Percentiles rank a stretch among this genome's conserved stretches.
Evolutionary conservation across 2,329 filamentous ascomycete genomes (phyloP).

Genomic region (Trichoderma sp.): DNA sequence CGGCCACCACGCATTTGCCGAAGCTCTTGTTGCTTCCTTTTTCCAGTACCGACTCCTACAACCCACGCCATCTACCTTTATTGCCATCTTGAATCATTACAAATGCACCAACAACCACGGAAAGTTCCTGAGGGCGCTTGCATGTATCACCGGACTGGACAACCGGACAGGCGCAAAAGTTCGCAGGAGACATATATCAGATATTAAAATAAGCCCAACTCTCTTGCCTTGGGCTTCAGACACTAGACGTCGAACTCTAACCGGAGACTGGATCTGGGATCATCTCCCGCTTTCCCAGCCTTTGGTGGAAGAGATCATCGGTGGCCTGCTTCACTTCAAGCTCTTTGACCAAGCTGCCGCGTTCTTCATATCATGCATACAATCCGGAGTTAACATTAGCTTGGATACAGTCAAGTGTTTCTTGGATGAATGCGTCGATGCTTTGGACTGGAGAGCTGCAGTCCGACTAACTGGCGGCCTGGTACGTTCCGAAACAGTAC

Average conservation of each 20-base stretch:
- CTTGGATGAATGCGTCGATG: slow-evolving; percentile 48
- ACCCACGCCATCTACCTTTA: slow-evolving; percentile 54
- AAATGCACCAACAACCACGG: slow-evolving; percentile 46
- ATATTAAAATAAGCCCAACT: slow-evolving; percentile 37
- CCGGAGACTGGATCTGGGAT: slow-evolving; percentile 46
- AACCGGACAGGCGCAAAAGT: slow-evolving; percentile 45
- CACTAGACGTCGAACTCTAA: slow-evolving; percentile 34
- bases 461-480: slow-evolving; percentile 40
- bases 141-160: slow-evolving; percentile 52
- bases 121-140: slow-evolving; percentile 50
- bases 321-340: slow-evolving; percentile 53
- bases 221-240: slow-evolving; percentile 39
- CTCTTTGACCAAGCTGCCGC: slow-evolving; percentile 50
- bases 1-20: slow-evolving; percentile 54
- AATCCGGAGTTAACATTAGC: slow-evolving; percentile 41
- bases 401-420: slow-evolving; percentile 43
- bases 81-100: slow-evolving; percentile 57
- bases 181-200: slow-evolving; percentile 41
- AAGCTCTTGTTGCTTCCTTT: slow-evolving; percentile 58
- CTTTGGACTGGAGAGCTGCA: slow-evolving; percentile 47
- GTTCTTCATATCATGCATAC: slow-evolving; percentile 48
- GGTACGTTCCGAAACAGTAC: slow-evolving; percentile 34
- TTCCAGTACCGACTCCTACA: slow-evolving; percentile 48
- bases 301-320: slow-evolving; percentile 52
- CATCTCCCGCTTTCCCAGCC: slow-evolving; percentile 45